These are phyloP conservation scores for Kuraishia molischiana DNA, from an alignment of 805 yeast species.

Conservation along the genomic window DNA sequence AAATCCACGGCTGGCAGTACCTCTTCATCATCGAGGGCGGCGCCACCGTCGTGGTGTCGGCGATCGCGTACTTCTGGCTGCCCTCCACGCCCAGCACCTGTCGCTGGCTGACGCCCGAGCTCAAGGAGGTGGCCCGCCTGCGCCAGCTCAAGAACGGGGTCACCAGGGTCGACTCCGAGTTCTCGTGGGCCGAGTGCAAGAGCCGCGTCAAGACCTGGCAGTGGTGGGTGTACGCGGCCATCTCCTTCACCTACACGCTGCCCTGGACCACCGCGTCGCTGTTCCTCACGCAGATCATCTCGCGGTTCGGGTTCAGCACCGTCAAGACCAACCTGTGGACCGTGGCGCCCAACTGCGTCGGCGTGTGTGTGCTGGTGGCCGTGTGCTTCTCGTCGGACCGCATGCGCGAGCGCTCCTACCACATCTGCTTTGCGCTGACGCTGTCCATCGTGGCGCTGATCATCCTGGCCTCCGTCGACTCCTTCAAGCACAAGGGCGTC, in stretches of 20 bases:
- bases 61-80: slow-evolving; percentile 7
- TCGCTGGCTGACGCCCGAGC: slow-evolving; percentile 7
- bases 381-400: slow-evolving; percentile 7
- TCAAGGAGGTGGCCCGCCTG: slow-evolving; percentile 8
- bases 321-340: slow-evolving; percentile 11
- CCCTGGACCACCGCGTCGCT: slow-evolving; percentile 8
- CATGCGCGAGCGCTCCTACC: slow-evolving; percentile 9
- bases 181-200: slow-evolving; percentile 6
- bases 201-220: slow-evolving; percentile 5
- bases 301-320: slow-evolving; percentile 7
- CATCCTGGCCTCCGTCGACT: slow-evolving; percentile 8
- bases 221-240: slow-evolving; percentile 7
- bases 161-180: slow-evolving; percentile 4
- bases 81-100: slow-evolving; percentile 6
- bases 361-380: slow-evolving; percentile 5
- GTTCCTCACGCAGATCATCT: slow-evolving; percentile 11
- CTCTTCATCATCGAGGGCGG: slow-evolving; percentile 21
- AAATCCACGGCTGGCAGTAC: slow-evolving; percentile 18
- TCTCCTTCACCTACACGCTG: slow-evolving; percentile 8
- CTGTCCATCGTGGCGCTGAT: slow-evolving; percentile 8
- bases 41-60: slow-evolving; percentile 23
- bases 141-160: slow-evolving; percentile 4
- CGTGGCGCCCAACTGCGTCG: slow-evolving; percentile 10
- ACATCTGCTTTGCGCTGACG: slow-evolving; percentile 7
- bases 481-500: slow-evolving; percentile 7